Evolutionary conservation across 2,329 filamentous ascomycete species (phyloP).

Genomic region (Tolypocladium pustulatum): DNA sequence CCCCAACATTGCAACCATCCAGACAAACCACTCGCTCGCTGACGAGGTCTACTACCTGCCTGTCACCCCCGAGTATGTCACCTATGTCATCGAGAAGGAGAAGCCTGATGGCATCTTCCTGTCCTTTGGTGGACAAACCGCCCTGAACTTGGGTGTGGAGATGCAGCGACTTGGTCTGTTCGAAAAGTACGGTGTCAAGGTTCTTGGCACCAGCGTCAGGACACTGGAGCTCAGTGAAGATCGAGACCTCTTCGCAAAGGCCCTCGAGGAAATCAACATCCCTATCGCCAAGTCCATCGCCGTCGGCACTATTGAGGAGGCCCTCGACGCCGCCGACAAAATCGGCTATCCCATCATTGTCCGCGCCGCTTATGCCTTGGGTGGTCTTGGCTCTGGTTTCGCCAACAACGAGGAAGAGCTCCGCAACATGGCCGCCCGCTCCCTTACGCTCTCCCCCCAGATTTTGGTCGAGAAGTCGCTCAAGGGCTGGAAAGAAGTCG

Average conservation of each 20-base stretch:
- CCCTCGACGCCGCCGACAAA: conserved; percentile 72
- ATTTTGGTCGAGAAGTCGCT: conserved; percentile 97
- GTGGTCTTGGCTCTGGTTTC: conserved; percentile 92
- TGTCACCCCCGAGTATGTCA: conserved; percentile 94
- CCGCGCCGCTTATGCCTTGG: conserved; percentile 90
- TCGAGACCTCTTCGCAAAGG: conserved; percentile 90
- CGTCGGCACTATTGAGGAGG: conserved; percentile 83
- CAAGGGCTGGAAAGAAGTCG: conserved; percentile 99
- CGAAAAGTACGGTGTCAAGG: conserved; percentile 89
- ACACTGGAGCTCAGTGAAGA: conserved; percentile 94
- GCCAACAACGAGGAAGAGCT: conserved; percentile 91
- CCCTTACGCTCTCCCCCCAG: conserved; percentile 86
- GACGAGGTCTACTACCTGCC: conserved; percentile 98
- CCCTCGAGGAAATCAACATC: conserved; percentile 93
- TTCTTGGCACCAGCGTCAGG: conserved; percentile 88
- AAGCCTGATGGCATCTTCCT: conserved; percentile 94
- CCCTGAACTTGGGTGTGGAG: conserved; percentile 90
- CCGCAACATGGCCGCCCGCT: conserved; percentile 83
- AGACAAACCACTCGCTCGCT: conserved; percentile 90
- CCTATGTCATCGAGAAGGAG: conserved; percentile 94
- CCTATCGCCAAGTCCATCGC: conserved; percentile 95
- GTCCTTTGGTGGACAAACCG: conserved; percentile 95
- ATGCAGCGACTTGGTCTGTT: conserved; percentile 96
- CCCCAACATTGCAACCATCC: conserved; percentile 96
- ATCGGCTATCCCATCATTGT: conserved; percentile 98